Base-by-base conservation (phyloP, 2,329 filamentous ascomycete species). In the Paecilomyces niveus region DNA sequence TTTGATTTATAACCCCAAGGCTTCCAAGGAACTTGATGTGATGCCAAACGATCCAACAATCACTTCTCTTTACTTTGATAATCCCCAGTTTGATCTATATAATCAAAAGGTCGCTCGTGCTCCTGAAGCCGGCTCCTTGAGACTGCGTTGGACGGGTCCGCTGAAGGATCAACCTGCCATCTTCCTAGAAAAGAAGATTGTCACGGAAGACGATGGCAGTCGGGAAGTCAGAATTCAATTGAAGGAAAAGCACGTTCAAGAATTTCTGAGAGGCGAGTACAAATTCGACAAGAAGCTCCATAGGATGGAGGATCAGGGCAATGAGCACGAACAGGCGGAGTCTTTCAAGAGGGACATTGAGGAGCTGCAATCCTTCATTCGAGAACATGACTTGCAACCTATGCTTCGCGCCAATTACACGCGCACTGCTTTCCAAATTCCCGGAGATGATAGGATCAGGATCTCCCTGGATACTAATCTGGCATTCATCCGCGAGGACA, bases 41-140 rank as follows among this genome's bases (percentile, higher is more conserved):
- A 85, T 83, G 61, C 85, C 92, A 64, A 80, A 81, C 53, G 93
- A 97, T 68, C 94, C 94, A 5, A 89, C 90, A 55, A 89, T 97
- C 64, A 97, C 92, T 15, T 97, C 93, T 26, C 85, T 99, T 45
- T 99, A 99, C 77, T 96, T 97, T 69, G 94, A 99, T 74, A 96
- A 87, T 71, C 81, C 85, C 49, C 86, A 87, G 64, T 97, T 99
- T 73, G 84, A 89, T 13, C 81, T 97, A 9, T 99, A 97, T 75
- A 85, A 85, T 13, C 84, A 88, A 67, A 97, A 97, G 77, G 86
- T 97, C 22, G 87, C 89, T 60, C 85, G 87, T 62, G 81, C 87
- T 60, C 81, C 85, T 1, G 86, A 92, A 68, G 90, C 91, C 6
- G 86, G 89, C 2, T 97, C 93, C 24, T 76, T 99, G 54, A 86